Percentiles rank a stretch among this genome's conserved stretches.
Conservation (phyloP, 1,284 basidiomycete genomes). For the Bondarzewia mesenterica region DNA sequence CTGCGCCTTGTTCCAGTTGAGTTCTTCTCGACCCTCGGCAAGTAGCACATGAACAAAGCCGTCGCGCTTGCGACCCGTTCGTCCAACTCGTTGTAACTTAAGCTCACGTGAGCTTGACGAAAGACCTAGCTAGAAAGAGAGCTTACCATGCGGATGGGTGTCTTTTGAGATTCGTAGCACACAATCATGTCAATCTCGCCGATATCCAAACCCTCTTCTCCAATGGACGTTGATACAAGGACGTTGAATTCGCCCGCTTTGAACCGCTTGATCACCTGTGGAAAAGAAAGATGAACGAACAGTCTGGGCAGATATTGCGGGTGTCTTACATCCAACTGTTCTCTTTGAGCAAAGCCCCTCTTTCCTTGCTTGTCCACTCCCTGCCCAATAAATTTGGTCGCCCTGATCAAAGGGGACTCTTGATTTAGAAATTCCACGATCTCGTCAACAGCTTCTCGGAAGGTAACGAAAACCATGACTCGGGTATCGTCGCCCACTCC, state of each 20-base stretch:
- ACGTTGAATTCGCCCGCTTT: constrained; percentile 87
- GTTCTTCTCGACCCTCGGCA: constrained; percentile 85
- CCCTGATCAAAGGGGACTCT: constrained; percentile 68
- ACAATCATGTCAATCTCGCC: constrained; percentile 97
- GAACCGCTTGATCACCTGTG: constrained; percentile 80
- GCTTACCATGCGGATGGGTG: constrained; percentile 90
- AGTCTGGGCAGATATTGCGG: no score
- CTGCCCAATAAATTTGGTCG: constrained; percentile 88
- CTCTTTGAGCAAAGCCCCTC: constrained; percentile 86
- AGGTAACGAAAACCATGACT: constrained; percentile 96
- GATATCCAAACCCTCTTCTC: constrained; percentile 99
- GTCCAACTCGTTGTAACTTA: constrained; percentile 91
- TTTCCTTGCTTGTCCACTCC: constrained; percentile 78
- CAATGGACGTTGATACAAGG: constrained; percentile 93
- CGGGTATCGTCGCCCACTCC: constrained; percentile 39
- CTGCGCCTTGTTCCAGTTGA: constrained; percentile 88
- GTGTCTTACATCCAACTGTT: constrained; percentile 73
- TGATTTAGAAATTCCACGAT: constrained; percentile 74
- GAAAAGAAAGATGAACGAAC: constrained; percentile 7
- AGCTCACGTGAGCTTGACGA: background rate
- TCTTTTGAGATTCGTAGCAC: constrained; percentile 96
- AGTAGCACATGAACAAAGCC: constrained; percentile 92
- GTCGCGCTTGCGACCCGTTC: constrained; percentile 90
- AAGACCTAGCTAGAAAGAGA: background rate
- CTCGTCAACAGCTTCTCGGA: constrained; percentile 85